These are phyloP conservation scores for Lonicera japonica DNA, from an alignment of 129 eudicot genomes.

Conservation along the genomic window DNA sequence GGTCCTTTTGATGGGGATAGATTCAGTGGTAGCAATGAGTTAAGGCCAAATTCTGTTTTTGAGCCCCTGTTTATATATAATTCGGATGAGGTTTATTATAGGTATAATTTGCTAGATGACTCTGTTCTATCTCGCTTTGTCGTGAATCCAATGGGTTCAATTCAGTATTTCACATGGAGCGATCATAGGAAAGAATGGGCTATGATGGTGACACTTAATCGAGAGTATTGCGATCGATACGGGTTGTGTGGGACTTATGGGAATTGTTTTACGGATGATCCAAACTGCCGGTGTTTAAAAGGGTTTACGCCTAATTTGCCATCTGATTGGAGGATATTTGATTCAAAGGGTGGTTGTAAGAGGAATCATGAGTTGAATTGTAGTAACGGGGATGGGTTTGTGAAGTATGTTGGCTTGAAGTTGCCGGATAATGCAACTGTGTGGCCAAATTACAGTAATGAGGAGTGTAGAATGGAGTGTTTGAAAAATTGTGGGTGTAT, in stretches of 20 bases:
- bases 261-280: not conserved
- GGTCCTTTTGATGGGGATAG: not conserved
- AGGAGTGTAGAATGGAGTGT: not conserved
- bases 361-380: not conserved
- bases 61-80: not conserved
- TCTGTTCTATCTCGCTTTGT: not conserved
- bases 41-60: not conserved
- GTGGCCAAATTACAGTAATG: not conserved
- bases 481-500: not conserved
- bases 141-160: not conserved
- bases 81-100: not conserved
- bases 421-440: slow-evolving; percentile 1
- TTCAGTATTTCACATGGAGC: not conserved
- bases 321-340: not conserved
- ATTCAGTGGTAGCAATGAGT: not conserved
- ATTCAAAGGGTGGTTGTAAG: not conserved
- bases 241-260: not conserved
- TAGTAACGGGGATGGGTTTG: not conserved
- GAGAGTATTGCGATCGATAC: not conserved
- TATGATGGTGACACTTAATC: not conserved
- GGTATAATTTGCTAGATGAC: not conserved
- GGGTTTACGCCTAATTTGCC: not conserved
- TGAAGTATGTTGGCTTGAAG: not conserved
- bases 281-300: not conserved
- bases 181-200: not conserved